A percentile compares a stretch with the other conserved stretches of the same genome.
Evolutionary conservation across 305 asterid genomes (phyloP).

Genomic region (Fraxinus angustifolia): DNA sequence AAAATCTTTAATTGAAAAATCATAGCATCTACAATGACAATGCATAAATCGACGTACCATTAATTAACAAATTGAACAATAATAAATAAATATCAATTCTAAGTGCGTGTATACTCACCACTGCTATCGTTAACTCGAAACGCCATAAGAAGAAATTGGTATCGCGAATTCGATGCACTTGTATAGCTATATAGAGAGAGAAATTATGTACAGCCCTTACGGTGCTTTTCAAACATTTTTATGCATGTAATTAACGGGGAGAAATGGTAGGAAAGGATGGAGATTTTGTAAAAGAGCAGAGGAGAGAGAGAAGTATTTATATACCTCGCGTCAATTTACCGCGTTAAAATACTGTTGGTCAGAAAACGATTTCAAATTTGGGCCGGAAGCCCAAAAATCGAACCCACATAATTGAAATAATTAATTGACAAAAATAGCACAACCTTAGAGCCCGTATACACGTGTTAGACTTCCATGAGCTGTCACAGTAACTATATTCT

Average conservation of each 20-base stretch:
- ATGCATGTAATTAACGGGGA: neutral
- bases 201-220: neutral
- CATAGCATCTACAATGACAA: neutral
- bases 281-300: neutral
- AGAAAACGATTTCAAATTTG: too few relatives aligned
- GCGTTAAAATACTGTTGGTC: neutral
- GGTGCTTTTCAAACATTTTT: neutral
- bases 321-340: neutral
- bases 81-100: slow-evolving; percentile 1
- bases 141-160: slow-evolving; percentile 34
- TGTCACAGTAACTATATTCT: too few relatives aligned
- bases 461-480: too few relatives aligned
- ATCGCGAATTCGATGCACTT: neutral
- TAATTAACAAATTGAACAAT: slow-evolving; percentile 1
- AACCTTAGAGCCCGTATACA: too few relatives aligned
- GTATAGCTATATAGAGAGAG: neutral
- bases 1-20: neutral
- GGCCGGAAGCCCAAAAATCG: too few relatives aligned
- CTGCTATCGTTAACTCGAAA: slow-evolving; percentile 21
- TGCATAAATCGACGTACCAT: slow-evolving; percentile 2
- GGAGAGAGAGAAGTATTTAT: neutral
- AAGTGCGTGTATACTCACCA: neutral
- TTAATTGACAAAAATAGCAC: too few relatives aligned
- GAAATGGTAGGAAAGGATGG: neutral
- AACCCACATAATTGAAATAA: too few relatives aligned